Evolutionary conservation across 129 eudicot genomes (phyloP).

Genomic region (Oenanthe sinensis): DNA sequence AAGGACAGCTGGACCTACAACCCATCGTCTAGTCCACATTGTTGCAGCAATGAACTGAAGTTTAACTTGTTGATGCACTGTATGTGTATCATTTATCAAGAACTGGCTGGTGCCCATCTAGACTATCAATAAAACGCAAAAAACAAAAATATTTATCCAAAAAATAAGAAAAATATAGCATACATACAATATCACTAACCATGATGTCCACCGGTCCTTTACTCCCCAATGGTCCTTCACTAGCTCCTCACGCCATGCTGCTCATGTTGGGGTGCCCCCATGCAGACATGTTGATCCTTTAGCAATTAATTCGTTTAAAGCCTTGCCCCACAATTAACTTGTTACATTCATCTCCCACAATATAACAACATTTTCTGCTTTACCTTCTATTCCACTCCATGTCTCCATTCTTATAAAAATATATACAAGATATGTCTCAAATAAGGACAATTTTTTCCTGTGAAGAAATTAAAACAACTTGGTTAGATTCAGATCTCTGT

Average conservation of each 20-base stretch:
- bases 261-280: neutral
- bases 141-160: no score
- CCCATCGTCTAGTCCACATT: no score
- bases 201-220: neutral
- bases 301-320: neutral
- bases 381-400: neutral
- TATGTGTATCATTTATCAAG: neutral
- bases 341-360: neutral
- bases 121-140: no score
- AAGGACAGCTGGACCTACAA: no score
- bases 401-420: neutral
- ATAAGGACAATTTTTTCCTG: conserved; percentile 1
- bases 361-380: neutral
- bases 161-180: no score
- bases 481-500: conserved; percentile 62
- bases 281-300: neutral
- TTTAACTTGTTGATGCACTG: neutral
- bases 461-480: conserved; percentile 29
- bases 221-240: neutral
- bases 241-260: neutral
- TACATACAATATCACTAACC: no score
- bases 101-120: neutral
- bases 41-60: no score
- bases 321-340: neutral
- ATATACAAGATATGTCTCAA: neutral